Evolutionary conservation across 2,329 filamentous ascomycete genomes (phyloP).

Genomic region (Myriosclerotinia scirpicola): DNA sequence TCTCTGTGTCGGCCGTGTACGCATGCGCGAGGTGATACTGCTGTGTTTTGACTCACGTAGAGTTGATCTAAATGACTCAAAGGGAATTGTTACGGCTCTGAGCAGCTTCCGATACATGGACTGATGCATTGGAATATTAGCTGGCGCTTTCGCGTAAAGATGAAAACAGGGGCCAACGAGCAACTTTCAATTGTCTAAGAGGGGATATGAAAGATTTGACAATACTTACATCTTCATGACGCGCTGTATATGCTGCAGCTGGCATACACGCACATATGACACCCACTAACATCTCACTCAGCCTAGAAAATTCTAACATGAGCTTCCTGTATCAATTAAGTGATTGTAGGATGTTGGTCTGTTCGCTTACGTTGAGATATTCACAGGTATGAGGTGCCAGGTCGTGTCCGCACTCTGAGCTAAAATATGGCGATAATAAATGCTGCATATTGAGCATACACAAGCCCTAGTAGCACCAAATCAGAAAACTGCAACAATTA

Average conservation of each 20-base stretch:
- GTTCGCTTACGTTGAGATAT: background rate
- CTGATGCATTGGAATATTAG: background rate
- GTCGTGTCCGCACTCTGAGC: background rate
- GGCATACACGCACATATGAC: conserved; percentile 4
- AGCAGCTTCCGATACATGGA: background rate
- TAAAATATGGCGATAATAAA: background rate
- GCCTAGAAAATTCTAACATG: background rate
- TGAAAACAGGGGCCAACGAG: background rate
- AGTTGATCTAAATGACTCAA: background rate
- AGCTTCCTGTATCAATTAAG: background rate
- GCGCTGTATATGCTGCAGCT: background rate
- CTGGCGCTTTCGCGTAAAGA: background rate
- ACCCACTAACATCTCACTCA: conserved; percentile 1
- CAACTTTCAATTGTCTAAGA: background rate
- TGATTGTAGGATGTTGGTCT: background rate
- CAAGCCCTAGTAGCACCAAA: background rate
- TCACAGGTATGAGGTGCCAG: background rate
- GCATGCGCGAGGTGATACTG: background rate
- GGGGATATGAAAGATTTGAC: background rate
- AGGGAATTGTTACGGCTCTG: background rate
- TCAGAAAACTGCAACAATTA: background rate
- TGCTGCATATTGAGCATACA: conserved; percentile 8
- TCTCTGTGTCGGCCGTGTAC: background rate
- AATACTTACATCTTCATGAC: conserved; percentile 1
- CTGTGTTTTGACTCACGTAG: background rate